Base-by-base conservation (phyloP, 345 rosid species). In the Pugionium dolabratum region DNA sequence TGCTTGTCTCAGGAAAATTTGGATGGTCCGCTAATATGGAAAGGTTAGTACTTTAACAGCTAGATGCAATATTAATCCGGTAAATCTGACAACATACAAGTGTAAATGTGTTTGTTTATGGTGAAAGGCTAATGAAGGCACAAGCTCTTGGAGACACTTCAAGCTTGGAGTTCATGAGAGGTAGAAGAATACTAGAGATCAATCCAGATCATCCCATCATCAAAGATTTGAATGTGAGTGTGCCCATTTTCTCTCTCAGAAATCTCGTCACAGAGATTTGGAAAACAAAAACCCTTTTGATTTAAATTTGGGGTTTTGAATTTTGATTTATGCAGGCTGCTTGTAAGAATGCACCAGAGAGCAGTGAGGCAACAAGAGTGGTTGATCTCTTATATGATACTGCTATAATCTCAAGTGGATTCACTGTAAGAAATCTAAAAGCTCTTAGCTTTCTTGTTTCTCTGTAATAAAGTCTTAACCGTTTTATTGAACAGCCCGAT, bases 1-100 rank as follows among this genome's bases (percentile, higher is more conserved):
- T 91, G 55, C 97, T 94, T 69, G 99, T 94, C 57, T 90, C 96
- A 49, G 97, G 97, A 55, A 90, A 90, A 73, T 94, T 94, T 60
- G 96, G 99, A 10, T 94, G 99, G 99, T 94, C 96, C 26, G 97
- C 97, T 40, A 94, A 94, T 63, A 94, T 94, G 99, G 99, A 94
- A 75, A 90, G 99, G 96, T 93, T 56, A 42, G 82, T 59, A 54
- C 53, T 32, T 10, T 44, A 29, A 29, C 60, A 47, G 27, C 8
- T 49, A 34, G 30, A 11, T 28, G 47, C 55, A n/a, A 2, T 52
- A 18, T 6, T 8, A 7, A 45, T 44, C 10, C 9, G 0, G 18
- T 2, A 62, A 46, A 29, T 4, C 3, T n/a, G 1, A 1, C 68
- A 35, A 30, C 11, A 36, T 7, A 3, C 9, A 44, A 53, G n/a